These are phyloP conservation scores for Epicoccum nigrum DNA, from an alignment of 2,329 filamentous ascomycete genomes.

Conservation along the genomic window DNA sequence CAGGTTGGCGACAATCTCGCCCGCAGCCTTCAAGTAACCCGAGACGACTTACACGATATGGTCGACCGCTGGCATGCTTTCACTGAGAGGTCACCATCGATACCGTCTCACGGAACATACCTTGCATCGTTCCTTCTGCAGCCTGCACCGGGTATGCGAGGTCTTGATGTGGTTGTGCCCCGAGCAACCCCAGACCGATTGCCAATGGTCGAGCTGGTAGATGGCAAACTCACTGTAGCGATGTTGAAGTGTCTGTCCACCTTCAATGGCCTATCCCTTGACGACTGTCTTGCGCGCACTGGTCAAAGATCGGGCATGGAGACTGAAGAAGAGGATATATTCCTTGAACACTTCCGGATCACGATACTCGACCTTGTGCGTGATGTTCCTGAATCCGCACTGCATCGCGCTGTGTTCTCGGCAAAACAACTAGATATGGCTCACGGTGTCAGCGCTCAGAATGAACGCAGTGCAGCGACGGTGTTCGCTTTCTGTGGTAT, in stretches of 20 bases:
- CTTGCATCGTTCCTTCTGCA: slow-evolving; percentile 50
- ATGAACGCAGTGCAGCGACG: slow-evolving; percentile 41
- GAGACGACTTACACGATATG: slow-evolving; percentile 64
- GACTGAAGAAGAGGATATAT: slow-evolving; percentile 28
- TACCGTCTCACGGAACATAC: slow-evolving; percentile 56
- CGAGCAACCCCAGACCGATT: slow-evolving; percentile 49
- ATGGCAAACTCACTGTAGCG: slow-evolving; percentile 33
- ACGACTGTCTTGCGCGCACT: slow-evolving; percentile 42
- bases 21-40: slow-evolving; percentile 75
- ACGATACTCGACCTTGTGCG: slow-evolving; percentile 46
- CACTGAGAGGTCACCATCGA: slow-evolving; percentile 38
- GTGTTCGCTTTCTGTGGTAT: slow-evolving; percentile 55
- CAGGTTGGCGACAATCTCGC: slow-evolving; percentile 72
- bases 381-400: slow-evolving; percentile 49
- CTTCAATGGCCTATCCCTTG: slow-evolving; percentile 36
- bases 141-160: slow-evolving; percentile 47
- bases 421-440: slow-evolving; percentile 46
- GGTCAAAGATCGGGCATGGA: slow-evolving; percentile 28
- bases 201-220: slow-evolving; percentile 52
- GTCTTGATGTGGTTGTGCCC: slow-evolving; percentile 54
- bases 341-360: slow-evolving; percentile 38
- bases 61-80: slow-evolving; percentile 70
- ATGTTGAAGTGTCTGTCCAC: slow-evolving; percentile 31
- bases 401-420: slow-evolving; percentile 53
- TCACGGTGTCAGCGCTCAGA: slow-evolving; percentile 30